Conservation (phyloP, 306 rosid genomes). For the Chamaecrista fasciculata region DNA sequence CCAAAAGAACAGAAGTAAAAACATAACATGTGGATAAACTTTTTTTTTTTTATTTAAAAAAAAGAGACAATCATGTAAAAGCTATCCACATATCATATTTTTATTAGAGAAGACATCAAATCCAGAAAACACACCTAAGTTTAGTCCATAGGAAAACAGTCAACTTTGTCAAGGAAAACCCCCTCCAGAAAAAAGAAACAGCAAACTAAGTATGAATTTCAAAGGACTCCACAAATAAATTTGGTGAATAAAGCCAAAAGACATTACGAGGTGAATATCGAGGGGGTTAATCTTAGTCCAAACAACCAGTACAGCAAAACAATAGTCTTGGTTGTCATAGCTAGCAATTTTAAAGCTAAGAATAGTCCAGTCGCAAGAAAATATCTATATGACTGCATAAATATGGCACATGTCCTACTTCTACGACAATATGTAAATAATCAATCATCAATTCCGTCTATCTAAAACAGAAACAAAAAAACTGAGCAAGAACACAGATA, state of each 20-base stretch:
- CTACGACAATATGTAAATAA: slow-evolving; percentile 34
- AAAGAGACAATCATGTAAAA: too few relatives aligned
- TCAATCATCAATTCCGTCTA: slow-evolving; percentile 25
- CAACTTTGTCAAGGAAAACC: neutral
- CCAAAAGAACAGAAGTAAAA: neutral
- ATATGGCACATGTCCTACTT: slow-evolving; percentile 51
- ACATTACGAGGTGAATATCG: slow-evolving; percentile 15
- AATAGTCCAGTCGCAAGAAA: slow-evolving; percentile 26
- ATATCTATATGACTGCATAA: slow-evolving; percentile 28
- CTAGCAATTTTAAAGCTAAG: slow-evolving; percentile 13
- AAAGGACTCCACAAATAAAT: slow-evolving; percentile 23
- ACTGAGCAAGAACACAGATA: slow-evolving; percentile 10
- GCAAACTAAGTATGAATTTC: slow-evolving; percentile 2
- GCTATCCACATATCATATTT: neutral
- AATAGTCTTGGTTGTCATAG: slow-evolving; percentile 24
- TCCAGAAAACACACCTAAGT: neutral
- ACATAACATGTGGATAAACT: neutral
- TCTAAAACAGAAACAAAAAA: slow-evolving; percentile 31
- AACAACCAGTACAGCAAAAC: slow-evolving; percentile 30
- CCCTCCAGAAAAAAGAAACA: slow-evolving; percentile 9
- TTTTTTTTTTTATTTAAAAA: too few relatives aligned
- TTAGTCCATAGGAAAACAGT: neutral
- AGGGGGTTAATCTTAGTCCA: slow-evolving; percentile 24
- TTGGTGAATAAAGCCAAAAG: slow-evolving; percentile 17
- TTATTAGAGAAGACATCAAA: neutral